Conservation (phyloP, 495 filamentous ascomycete species). For the Penicillium cataractarum region DNA sequence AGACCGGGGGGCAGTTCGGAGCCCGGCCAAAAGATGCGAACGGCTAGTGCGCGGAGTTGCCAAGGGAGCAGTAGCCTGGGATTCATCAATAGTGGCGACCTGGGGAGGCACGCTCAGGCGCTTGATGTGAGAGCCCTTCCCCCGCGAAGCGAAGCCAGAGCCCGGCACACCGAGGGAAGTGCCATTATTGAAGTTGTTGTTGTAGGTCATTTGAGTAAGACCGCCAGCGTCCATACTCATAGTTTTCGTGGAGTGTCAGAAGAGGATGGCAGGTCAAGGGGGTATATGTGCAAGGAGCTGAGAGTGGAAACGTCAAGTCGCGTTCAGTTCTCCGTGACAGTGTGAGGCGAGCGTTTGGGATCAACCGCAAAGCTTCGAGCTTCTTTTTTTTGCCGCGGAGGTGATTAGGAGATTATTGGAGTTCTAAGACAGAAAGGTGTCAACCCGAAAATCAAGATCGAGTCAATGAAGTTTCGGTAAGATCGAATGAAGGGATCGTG, state of each 20-base stretch:
- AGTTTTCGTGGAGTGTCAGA: slow-evolving; percentile 28
- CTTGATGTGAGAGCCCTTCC: slow-evolving; percentile 82
- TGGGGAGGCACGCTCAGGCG: slow-evolving; percentile 70
- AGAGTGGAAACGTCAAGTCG: slow-evolving; percentile 23
- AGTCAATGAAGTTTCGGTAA: slow-evolving; percentile 21
- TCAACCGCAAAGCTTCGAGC: slow-evolving; percentile 38
- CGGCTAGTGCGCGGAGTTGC: slow-evolving; percentile 91
- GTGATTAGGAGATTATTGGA: slow-evolving; percentile 46
- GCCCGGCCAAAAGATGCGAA: slow-evolving; percentile 88
- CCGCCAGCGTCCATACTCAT: slow-evolving; percentile 97
- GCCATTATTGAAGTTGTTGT: slow-evolving; percentile 68
- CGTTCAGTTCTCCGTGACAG: slow-evolving; percentile 20
- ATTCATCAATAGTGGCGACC: slow-evolving; percentile 69
- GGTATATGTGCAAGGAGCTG: slow-evolving; percentile 43
- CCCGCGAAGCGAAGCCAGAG: slow-evolving; percentile 81
- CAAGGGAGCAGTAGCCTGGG: slow-evolving; percentile 50
- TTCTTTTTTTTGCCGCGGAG: slow-evolving; percentile 22
- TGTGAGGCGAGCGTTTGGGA: slow-evolving; percentile 30
- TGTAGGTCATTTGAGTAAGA: slow-evolving; percentile 99
- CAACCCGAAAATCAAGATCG: slow-evolving; percentile 15
- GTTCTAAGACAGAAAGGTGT: slow-evolving; percentile 26
- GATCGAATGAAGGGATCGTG: slow-evolving; percentile 12
- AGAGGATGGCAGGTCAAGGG: slow-evolving; percentile 21
- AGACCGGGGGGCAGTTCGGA: slow-evolving; percentile 92
- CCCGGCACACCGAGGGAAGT: slow-evolving; percentile 68